phyloP scores from a whole-genome alignment of 805 yeast genomes.

The Komagataella pseudopastoris region DNA sequence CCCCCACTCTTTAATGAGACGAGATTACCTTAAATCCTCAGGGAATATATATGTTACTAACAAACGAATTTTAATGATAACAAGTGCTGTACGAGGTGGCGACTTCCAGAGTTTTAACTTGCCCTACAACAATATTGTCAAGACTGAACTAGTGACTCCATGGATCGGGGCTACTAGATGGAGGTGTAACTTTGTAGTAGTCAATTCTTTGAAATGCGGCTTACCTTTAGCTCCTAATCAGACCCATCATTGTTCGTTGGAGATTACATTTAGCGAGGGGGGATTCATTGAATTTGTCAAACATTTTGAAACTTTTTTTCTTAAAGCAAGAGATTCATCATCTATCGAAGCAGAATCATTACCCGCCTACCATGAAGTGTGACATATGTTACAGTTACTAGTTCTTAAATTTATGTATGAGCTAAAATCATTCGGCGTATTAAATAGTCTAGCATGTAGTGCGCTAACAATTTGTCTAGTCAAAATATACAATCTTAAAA shows the following conservation, averaged over 20 bases:
- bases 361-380: constrained; percentile 22
- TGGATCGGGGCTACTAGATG: constrained; percentile 44
- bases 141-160: constrained; percentile 24
- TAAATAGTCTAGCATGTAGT: neutral
- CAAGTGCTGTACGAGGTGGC: neutral
- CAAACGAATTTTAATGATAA: constrained; percentile 4
- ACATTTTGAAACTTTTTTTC: constrained; percentile 17
- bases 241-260: constrained; percentile 10
- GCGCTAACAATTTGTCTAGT: neutral
- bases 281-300: constrained; percentile 30
- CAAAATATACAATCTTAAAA: neutral
- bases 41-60: constrained; percentile 30
- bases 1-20: constrained; percentile 6
- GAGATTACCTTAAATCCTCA: constrained; percentile 6
- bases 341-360: constrained; percentile 25
- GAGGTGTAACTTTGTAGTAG: constrained; percentile 25
- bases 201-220: constrained; percentile 15
- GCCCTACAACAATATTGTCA: constrained; percentile 10
- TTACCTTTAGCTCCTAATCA: constrained; percentile 5
- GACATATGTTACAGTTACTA: neutral
- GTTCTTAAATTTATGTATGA: too few species aligned
- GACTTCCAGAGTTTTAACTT: constrained; percentile 17
- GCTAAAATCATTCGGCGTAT: too few species aligned
- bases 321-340: constrained; percentile 18
- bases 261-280: constrained; percentile 31